Evolutionary conservation across 352 stramenopile species (phyloP), one percentile per base, ranked within the genome.

Genomic region (Discostella stelligera): DNA sequence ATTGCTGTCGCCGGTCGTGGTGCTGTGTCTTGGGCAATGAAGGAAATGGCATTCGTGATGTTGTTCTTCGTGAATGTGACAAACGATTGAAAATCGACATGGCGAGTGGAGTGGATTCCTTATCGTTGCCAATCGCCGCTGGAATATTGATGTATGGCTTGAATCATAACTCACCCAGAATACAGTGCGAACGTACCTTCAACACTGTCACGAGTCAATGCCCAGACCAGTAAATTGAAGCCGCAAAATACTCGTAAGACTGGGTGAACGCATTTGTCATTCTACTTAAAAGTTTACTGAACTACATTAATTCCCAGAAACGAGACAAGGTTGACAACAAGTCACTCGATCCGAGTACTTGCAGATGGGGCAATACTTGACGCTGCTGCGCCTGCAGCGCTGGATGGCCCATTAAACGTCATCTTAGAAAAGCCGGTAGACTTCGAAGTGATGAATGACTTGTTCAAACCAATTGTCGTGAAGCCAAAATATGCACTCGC

Each of bases 1-100:
- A 56, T 11, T 18, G 30, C 55, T 25, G 61, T 32, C 27, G 27
- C 23, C 39, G 71, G 54, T 67, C 69, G 3, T 92, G 86, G 86
- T 87, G 83, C 55, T 89, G 79, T 68, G 67, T 90, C 13, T 53
- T 92, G 48, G 84, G 86, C 30, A 92, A 88, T 63, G 86, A 90
- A 80, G 84, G 75, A 0, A 73, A 88, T 68, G 86, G 86, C 1
- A 87, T 92, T 64, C 72, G 79, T 8, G n/a, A 71, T 7, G 52
- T 76, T 8, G 83, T 90, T 25, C 60, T 80, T 10, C 25, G 74
- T 27, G 69, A 72, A 56, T 86, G 71, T 39, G 71, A 80, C 13
- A 65, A 80, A 44, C 44, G 71, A 66, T 30, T 91, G 0, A 62
- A 71, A n/a, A 89, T 91, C 54, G 66, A 64, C 2, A 90, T 90